Conservation (phyloP, 2,329 filamentous ascomycete genomes). For the Diaporthe velutina region DNA sequence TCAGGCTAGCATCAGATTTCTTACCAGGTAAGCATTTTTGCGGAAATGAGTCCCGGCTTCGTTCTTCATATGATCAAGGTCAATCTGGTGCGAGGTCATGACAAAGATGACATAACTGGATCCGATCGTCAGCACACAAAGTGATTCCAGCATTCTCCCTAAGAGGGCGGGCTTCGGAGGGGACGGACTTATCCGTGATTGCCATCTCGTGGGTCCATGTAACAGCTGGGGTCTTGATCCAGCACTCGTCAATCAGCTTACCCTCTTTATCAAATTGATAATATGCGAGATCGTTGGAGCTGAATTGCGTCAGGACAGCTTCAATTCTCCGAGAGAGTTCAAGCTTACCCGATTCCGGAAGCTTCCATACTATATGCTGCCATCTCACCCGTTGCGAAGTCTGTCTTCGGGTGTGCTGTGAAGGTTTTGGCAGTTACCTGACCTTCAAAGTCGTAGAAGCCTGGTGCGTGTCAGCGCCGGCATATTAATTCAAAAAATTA, state of each 20-base stretch:
- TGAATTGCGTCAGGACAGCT: neutral
- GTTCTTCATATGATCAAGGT: neutral
- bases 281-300: neutral
- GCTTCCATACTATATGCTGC: conserved; percentile 6
- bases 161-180: neutral
- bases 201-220: conserved; percentile 9
- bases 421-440: neutral
- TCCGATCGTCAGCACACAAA: neutral
- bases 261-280: neutral
- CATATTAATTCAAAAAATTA: neutral
- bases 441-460: conserved; percentile 5
- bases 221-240: conserved; percentile 1
- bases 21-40: neutral
- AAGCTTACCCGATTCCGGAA: neutral
- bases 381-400: neutral
- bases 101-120: neutral
- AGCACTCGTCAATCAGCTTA: neutral
- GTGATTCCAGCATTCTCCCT: neutral
- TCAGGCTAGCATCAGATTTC: neutral
- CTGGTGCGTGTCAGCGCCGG: neutral
- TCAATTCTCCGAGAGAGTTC: neutral
- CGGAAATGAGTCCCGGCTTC: conserved; percentile 6
- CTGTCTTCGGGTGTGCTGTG: neutral
- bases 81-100: neutral
- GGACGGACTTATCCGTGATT: neutral